Conservation (phyloP, 208 protist genomes). For the Trypanosoma theileri region DNA sequence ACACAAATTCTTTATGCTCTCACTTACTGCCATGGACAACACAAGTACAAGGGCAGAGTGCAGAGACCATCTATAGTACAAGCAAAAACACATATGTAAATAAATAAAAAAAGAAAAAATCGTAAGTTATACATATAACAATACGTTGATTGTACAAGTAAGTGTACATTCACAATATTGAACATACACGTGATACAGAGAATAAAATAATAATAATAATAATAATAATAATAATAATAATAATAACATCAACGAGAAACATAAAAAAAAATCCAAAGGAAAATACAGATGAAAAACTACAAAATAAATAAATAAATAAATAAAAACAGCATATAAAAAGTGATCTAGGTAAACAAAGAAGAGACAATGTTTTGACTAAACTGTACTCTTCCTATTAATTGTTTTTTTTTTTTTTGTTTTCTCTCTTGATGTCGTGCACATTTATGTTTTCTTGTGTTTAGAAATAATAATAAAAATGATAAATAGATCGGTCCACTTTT, state of each 20-base stretch:
- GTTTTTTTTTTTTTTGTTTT: too few relatives aligned
- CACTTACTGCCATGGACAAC: background rate
- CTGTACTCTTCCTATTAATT: background rate
- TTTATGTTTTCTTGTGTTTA: too few relatives aligned
- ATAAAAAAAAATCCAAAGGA: background rate
- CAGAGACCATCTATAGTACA: too few relatives aligned
- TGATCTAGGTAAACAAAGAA: background rate
- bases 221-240: conserved; percentile 1
- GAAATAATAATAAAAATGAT: too few relatives aligned
- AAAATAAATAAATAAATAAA: too few relatives aligned
- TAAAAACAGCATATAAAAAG: background rate
- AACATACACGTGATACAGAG: background rate
- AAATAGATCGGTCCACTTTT: too few relatives aligned
- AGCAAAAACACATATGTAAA: background rate
- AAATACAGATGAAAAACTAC: background rate
- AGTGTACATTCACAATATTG: background rate
- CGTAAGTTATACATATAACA: background rate
- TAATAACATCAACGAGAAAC: background rate
- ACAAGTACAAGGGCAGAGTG: conserved; percentile 9
- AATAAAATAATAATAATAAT: background rate
- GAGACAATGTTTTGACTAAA: background rate
- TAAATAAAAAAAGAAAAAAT: background rate
- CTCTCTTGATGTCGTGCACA: too few relatives aligned
- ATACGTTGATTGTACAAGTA: conserved; percentile 11
- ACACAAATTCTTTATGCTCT: too few relatives aligned